Conservation (phyloP, 108 stramenopile species). For the Mediolabrus comicus region DNA sequence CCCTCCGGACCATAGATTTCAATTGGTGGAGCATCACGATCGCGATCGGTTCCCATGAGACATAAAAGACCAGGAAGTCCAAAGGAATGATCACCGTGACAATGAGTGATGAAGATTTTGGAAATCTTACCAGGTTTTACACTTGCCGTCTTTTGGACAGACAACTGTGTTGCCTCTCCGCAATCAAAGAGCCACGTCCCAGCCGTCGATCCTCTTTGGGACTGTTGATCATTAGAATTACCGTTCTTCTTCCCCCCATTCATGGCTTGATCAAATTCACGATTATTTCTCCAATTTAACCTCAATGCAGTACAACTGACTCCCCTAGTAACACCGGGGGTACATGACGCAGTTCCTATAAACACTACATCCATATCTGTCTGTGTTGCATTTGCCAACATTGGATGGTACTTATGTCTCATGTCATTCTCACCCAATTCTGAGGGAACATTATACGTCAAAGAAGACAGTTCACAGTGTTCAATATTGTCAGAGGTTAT, state of each 20-base stretch:
- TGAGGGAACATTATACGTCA: constrained; percentile 8
- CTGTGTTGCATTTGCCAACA: constrained; percentile 36
- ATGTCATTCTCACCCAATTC: constrained; percentile 55
- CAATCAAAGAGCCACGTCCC: constrained; percentile 95
- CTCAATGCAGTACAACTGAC: constrained; percentile 87
- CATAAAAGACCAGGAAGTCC: constrained; percentile 93
- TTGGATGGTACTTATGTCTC: constrained; percentile 67
- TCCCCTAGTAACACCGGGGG: constrained; percentile 83
- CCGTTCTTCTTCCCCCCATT: background rate
- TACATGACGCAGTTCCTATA: constrained; percentile 92
- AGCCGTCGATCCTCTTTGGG: constrained; percentile 31
- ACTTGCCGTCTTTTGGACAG: constrained; percentile 66
- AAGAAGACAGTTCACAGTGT: constrained; percentile 12
- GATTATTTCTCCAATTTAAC: constrained; percentile 54
- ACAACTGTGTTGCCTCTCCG: constrained; percentile 92
- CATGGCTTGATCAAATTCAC: background rate
- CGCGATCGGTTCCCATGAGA: constrained; percentile 89
- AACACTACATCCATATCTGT: constrained; percentile 88
- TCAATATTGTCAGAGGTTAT: constrained; percentile 4
- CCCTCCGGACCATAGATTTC: constrained; percentile 97
- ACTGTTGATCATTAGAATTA: background rate
- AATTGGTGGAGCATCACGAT: constrained; percentile 53
- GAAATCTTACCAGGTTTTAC: constrained; percentile 77
- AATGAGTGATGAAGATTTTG: constrained; percentile 94
- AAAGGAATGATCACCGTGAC: constrained; percentile 83